Base-by-base conservation (phyloP, 768 basidiomycete species). In the Suillus bovinus region DNA sequence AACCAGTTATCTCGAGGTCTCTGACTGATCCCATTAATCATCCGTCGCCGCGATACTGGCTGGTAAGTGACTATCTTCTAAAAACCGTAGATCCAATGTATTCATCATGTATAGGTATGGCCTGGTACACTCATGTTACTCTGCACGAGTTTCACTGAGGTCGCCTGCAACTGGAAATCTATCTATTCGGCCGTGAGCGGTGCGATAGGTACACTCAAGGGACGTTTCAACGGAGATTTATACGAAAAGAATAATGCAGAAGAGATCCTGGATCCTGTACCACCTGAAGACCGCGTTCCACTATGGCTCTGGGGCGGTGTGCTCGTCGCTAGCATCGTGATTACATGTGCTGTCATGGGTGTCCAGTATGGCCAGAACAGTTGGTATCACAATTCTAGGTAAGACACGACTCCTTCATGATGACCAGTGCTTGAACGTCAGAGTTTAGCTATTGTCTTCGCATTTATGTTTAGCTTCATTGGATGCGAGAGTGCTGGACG, bases 391-490 rank as follows among this genome's bases (percentile, higher is more conserved):
- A 34, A 49, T 73, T 36, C 53, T 73, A 1, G 65, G 68, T 73
- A 16, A 41, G 36, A 39, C n/a, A 20, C 38, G 20, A 42, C 17
- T 36, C 58, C 16, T 36, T 27, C 38, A 27, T 14, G 17, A 39
- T 56, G 55, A 39, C 1, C 24, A 3, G 55, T 13, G 24, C 10
- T 29, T 56, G 24, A 56, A 39, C 24, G 27, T 20, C 34, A 20
- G 22, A 34, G 4, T 46, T 20, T 11, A 65, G 70, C 85, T 10
- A 81, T 88, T 53, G 27, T 88, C 62, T 79, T 87, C 46, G 83
- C 83, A 36, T 88, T 87, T 77, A 50, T 87, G 46, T 89, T 88
- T 76, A 85, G 86, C 34, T 87, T 89, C 75, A 84, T 88, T 65
- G 86, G 83, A 46, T 85, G 86, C 10, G 86, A 87, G 70, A 84